Evolutionary conservation across 768 basidiomycete species (phyloP), one percentile per base, ranked within the genome.

Genomic region (Fomitopsis pulvina): DNA sequence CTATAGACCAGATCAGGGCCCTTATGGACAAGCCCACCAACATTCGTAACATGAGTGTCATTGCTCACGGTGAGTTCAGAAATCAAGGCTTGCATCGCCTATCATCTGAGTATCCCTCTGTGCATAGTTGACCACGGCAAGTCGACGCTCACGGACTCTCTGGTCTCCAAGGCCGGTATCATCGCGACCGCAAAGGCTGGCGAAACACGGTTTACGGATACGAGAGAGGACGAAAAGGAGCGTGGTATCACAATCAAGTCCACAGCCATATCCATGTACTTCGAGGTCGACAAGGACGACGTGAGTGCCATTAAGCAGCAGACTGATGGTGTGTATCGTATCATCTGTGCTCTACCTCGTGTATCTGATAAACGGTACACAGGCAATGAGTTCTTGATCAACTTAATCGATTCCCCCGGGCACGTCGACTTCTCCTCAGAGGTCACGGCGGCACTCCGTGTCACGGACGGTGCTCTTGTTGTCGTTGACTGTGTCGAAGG

Each of bases 371-470:
- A 47, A 54, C 56, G 44, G 47, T 32, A 40, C 41, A 21, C 24
- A 39, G 92, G 93, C 57, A 78, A 82, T 66, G 92, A 97, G 69
- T 99, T 99, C 81, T 81, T 99, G 80, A 97, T 99, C 79, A 99
- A 99, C 76, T 74, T 99, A 75, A 98, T 99, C 76, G 96, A 99
- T 69, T 97, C 94, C 7, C 96, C 96, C 47, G 96, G 96, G 63
- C 96, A 99, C 82, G 96, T 99, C 71, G 96, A 99, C 71, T 99
- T 99, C 79, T 99, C 96, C 28, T 98, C 96, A 46, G 96, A 99
- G 73, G 96, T 99, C 62, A 99, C 96, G 2, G 96, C 96, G 54
- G 96, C 96, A 57, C 92, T 99, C 66, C 96, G 96, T 75, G 96
- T 99, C 64, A 99, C 96, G 56, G 96, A 99, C 58, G 96, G 95